Conservation (phyloP, 148 eudicot genomes). For the Persicaria maculosa region DNA sequence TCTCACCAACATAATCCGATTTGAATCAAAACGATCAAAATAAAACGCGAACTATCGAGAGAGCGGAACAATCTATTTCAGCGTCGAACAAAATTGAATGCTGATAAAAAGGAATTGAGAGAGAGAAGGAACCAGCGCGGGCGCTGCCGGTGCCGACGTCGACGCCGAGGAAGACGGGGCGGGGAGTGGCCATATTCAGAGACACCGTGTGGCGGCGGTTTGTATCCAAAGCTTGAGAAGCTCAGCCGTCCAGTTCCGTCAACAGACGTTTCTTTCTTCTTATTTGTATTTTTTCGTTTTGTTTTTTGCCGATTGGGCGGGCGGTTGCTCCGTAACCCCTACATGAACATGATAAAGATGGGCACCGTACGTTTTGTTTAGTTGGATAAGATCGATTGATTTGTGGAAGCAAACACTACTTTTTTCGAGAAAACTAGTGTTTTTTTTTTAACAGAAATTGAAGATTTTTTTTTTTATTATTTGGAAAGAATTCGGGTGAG, state of each 20-base stretch:
- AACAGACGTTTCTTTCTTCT: background rate
- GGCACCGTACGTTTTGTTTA: too few species aligned
- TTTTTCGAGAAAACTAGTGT: too few species aligned
- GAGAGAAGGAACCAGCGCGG: conserved; percentile 60
- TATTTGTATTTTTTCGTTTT: too few species aligned
- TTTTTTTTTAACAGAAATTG: too few species aligned
- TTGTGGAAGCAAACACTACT: too few species aligned
- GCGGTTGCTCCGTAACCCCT: too few species aligned
- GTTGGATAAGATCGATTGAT: too few species aligned
- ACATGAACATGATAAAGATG: too few species aligned
- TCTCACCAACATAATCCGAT: background rate
- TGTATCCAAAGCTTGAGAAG: background rate
- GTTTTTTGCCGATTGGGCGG: too few species aligned
- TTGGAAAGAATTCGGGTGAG: too few species aligned
- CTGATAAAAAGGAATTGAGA: background rate
- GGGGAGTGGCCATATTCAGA: conserved; percentile 17
- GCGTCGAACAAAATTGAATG: background rate
- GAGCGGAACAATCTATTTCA: background rate
- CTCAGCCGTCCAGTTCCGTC: background rate
- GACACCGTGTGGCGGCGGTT: conserved; percentile 13
- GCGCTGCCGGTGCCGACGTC: conserved; percentile 99
- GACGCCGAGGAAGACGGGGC: conserved; percentile 75
- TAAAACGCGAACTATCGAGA: background rate
- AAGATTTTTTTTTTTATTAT: too few species aligned
- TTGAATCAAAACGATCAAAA: background rate